phyloP scores from a whole-genome alignment of 2,329 filamentous ascomycete genomes.

The Ophiocordyceps camponoti-rufipedis region DNA sequence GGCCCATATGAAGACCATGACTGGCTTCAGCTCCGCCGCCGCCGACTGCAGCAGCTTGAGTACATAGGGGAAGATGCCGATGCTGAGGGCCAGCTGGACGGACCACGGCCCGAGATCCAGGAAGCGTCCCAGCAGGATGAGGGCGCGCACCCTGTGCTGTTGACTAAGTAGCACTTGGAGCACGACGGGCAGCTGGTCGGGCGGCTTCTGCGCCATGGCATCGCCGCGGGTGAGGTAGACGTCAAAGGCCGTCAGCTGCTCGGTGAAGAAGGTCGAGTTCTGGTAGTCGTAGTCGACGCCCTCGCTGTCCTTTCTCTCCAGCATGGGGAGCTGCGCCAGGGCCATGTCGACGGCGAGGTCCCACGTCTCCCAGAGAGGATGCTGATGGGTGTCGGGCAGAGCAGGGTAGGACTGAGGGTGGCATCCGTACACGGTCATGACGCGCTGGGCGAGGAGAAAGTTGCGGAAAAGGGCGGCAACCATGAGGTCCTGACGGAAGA shows the following conservation, averaged over 20 bases:
- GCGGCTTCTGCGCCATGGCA: constrained; percentile 68
- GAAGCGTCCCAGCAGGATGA: constrained; percentile 85
- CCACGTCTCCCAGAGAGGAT: constrained; percentile 94
- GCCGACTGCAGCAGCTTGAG: constrained; percentile 90
- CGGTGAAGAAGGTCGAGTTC: constrained; percentile 90
- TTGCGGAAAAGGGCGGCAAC: constrained; percentile 96
- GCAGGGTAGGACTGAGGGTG: constrained; percentile 82
- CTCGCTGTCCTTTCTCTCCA: constrained; percentile 61
- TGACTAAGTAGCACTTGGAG: constrained; percentile 91
- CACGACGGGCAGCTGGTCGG: constrained; percentile 90
- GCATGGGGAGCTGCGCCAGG: constrained; percentile 66
- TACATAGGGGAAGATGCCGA: constrained; percentile 98
- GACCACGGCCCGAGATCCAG: constrained; percentile 94
- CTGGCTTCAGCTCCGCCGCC: constrained; percentile 82
- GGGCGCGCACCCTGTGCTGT: constrained; percentile 74
- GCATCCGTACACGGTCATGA: constrained; percentile 94
- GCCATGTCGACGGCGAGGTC: constrained; percentile 94
- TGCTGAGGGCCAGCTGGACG: constrained; percentile 91
- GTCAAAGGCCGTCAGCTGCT: constrained; percentile 93
- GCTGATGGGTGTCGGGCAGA: constrained; percentile 87
- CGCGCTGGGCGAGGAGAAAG: constrained; percentile 80
- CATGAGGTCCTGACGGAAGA: constrained; percentile 95
- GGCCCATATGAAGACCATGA: constrained; percentile 99
- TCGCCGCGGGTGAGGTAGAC: constrained; percentile 73
- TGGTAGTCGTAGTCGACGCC: constrained; percentile 75